phyloP scores from a whole-genome alignment of 73 alveolate species.

The Paraurostyla sp. region DNA sequence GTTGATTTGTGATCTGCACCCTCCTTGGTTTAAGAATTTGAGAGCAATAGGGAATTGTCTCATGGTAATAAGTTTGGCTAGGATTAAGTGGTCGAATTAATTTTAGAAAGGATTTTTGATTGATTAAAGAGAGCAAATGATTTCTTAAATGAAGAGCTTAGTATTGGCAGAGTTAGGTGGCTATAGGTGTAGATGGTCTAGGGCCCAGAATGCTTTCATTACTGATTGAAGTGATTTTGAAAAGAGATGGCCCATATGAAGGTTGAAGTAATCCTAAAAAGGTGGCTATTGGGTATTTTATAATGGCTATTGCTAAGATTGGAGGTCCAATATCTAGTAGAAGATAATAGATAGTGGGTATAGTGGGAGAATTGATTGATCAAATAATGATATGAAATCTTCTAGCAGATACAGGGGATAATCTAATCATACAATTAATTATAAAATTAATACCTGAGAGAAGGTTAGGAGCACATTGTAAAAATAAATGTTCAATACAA shows the following conservation, averaged over 20 bases:
- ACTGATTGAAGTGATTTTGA: background rate
- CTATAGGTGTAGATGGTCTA: conserved; percentile 5
- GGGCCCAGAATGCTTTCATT: background rate
- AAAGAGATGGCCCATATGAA: background rate
- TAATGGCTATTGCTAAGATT: background rate
- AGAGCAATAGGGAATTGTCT: background rate
- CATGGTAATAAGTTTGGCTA: background rate
- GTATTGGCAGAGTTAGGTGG: background rate
- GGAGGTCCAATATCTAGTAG: background rate
- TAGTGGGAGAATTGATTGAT: conserved; percentile 6
- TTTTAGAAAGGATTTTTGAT: background rate
- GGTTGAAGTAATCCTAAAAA: background rate
- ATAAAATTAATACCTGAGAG: background rate
- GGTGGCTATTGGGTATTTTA: background rate
- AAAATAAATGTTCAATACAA: background rate
- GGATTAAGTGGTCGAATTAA: background rate
- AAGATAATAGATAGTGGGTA: background rate
- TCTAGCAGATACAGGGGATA: background rate
- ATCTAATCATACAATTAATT: background rate
- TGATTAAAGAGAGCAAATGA: background rate
- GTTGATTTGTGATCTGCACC: background rate
- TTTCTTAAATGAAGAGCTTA: background rate
- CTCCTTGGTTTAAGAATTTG: background rate
- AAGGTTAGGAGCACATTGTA: background rate
- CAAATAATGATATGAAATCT: background rate